These are phyloP conservation scores for Solanum hybrid DNA, from an alignment of 305 asterid genomes.

Conservation along the genomic window DNA sequence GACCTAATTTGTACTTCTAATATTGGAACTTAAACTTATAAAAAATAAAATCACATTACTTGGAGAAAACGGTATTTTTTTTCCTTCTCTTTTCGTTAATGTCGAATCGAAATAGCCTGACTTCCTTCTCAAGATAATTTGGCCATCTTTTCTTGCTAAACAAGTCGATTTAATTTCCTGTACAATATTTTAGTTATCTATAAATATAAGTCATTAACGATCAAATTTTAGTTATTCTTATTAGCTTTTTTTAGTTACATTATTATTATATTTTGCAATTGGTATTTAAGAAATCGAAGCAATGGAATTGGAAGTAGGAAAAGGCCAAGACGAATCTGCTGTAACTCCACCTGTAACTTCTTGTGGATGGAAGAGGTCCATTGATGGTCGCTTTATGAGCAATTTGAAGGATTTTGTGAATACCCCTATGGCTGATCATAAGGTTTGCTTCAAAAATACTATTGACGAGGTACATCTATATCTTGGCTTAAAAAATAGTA, in stretches of 20 bases:
- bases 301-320: neutral
- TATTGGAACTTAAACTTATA: neutral
- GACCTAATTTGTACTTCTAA: neutral
- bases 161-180: neutral
- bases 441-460: constrained; percentile 11
- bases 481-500: neutral
- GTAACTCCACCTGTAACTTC: neutral
- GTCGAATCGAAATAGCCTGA: neutral
- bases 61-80: neutral
- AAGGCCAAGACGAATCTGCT: neutral
- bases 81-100: neutral
- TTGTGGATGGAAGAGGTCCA: constrained; percentile 4
- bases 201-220: neutral
- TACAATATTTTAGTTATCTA: neutral
- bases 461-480: neutral
- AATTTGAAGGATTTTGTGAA: constrained; percentile 9
- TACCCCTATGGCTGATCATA: constrained; percentile 12
- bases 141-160: neutral
- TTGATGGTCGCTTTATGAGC: neutral
- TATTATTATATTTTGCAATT: neutral
- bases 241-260: neutral
- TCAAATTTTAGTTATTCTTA: neutral
- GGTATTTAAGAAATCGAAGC: neutral
- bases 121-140: constrained; percentile 4
- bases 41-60: neutral